Evolutionary conservation across 2,329 filamentous ascomycete genomes (phyloP), one percentile per base, ranked within the genome.

Genomic region (Microcera coccophila): DNA sequence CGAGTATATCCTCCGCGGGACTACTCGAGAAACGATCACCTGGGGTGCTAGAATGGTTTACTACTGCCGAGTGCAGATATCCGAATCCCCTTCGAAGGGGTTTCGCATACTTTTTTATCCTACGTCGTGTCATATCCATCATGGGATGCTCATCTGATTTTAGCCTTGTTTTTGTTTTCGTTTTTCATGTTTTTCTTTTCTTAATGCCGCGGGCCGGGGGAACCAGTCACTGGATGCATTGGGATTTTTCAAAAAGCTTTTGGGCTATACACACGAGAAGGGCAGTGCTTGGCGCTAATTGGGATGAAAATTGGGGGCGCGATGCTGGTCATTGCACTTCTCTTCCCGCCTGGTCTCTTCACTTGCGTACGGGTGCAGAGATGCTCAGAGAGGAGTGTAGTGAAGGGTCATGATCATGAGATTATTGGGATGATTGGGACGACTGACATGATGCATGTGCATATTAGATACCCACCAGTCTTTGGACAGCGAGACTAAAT

Each of bases 391-490:
- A 39, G 45, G 49, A 57, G 50, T 56, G 52, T 44, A 50, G 50
- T 43, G 40, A 24, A 39, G 35, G 41, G 35, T 49, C 41, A 57
- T 44, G 54, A 55, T 58, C 47, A 57, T 56, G 52, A 59, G 40
- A 50, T 55, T 47, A 42, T 54, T 34, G 48, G 54, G 50, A 52
- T 41, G 16, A 47, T 54, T 48, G 15, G 38, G 31, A 41, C 36
- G 39, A 41, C 48, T 38, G 52, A 57, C 42, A 50, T 38, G 48
- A 50, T 26, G 48, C 54, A 58, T 58, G 57, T 58, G 53, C 50
- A 62, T 61, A 62, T 54, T 9, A 61, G 59, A 62, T 62, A 62
- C 59, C 59, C 59, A 58, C 49, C 53, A 40, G 50, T 57, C 43
- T 46, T 56, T 49, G 47, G 50, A 48, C 43, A 51, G 54, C 45